Conservation (phyloP, 352 stramenopile species). For the Phytophthora niederhauseri region DNA sequence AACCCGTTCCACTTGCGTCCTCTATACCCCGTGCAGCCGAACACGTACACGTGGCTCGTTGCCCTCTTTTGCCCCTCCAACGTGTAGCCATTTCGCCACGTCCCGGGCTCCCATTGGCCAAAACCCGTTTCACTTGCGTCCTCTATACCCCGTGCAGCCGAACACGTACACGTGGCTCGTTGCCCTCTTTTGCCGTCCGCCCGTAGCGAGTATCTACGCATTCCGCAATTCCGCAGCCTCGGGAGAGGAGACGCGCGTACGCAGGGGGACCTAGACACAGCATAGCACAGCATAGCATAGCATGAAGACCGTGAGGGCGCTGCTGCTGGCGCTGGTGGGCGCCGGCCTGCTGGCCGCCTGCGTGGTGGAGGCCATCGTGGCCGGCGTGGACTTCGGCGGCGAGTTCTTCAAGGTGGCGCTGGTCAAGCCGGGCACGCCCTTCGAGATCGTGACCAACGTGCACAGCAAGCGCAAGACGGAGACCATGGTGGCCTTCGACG, state of each 20-base stretch:
- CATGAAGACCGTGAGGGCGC: constrained; percentile 36
- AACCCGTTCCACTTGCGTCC: constrained; percentile 14
- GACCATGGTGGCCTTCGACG: constrained; percentile 92
- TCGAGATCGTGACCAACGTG: constrained; percentile 98
- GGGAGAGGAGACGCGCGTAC: too few species aligned
- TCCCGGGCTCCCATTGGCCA: constrained; percentile 19
- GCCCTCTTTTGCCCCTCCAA: neutral
- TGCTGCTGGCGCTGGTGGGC: constrained; percentile 41
- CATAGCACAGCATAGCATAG: too few species aligned
- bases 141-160: constrained; percentile 10
- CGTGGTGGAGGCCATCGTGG: constrained; percentile 57
- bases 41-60: constrained; percentile 29
- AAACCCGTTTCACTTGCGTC: constrained; percentile 16
- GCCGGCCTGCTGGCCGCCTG: constrained; percentile 38
- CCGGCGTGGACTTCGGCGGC: constrained; percentile 96
- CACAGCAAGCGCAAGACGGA: constrained; percentile 99
- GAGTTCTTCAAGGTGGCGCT: constrained; percentile 90
- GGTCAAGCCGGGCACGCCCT: constrained; percentile 93
- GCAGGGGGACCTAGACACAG: too few species aligned
- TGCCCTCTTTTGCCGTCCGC: constrained; percentile 8
- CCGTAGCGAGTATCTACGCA: constrained; percentile 17
- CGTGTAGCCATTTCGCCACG: constrained; percentile 8
- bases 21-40: constrained; percentile 10
- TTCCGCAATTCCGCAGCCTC: neutral
- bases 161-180: constrained; percentile 28